phyloP scores from a whole-genome alignment of 176 grass and related monocot species.

The Aegilops longissima region DNA sequence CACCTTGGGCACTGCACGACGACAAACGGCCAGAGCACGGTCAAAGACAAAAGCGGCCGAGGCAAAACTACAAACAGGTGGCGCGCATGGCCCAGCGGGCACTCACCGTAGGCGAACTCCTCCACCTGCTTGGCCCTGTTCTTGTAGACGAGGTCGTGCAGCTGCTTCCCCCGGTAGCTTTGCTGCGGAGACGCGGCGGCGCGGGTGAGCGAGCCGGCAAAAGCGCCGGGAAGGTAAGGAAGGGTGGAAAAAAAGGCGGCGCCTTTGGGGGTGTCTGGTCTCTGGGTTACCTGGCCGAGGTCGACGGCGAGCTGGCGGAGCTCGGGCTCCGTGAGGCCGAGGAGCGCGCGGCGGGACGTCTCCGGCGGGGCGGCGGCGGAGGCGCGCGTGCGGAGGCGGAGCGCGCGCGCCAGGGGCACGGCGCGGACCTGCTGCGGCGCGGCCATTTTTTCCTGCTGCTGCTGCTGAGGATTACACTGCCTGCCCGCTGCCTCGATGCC shows the following conservation, averaged over 20 bases:
- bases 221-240: not conserved
- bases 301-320: constrained; percentile 82
- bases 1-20: constrained; percentile 63
- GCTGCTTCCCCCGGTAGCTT: constrained; percentile 91
- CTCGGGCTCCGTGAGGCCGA: constrained; percentile 79
- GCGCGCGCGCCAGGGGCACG: constrained; percentile 65
- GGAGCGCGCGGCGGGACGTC: constrained; percentile 54
- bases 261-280: not conserved
- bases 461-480: not conserved
- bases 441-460: constrained; percentile 46
- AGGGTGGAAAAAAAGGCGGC: not conserved
- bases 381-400: constrained; percentile 46
- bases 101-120: constrained; percentile 66
- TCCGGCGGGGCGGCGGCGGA: constrained; percentile 24
- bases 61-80: constrained; percentile 43
- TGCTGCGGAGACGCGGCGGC: constrained; percentile 34
- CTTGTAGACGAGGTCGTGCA: constrained; percentile 91
- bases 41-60: not conserved
- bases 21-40: not conserved
- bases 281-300: constrained; percentile 56
- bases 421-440: constrained; percentile 57
- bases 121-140: constrained; percentile 75
- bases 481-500: not conserved
- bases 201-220: not conserved
- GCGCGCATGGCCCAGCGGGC: not conserved